Base-by-base conservation (phyloP, 2,329 filamentous ascomycete genomes). In the Pseudocercospora macadamiae region DNA sequence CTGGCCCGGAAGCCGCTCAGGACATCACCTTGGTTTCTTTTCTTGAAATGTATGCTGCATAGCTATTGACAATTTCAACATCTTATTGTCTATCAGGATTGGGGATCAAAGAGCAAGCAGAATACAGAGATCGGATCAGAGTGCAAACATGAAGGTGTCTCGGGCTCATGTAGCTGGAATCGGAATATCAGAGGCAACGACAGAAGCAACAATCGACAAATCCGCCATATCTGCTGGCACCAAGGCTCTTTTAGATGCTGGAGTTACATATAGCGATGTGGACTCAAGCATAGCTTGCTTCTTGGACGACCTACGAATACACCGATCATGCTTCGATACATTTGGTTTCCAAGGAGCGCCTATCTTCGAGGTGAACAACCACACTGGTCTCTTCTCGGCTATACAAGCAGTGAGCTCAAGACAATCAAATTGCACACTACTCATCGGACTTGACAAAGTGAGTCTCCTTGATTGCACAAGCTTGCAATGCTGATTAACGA, bases 181-280 rank as follows among this genome's bases (percentile, higher is more conserved):
- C 32, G 65, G 64, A 9, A 19, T 60, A 12, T 59, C 66, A 51
- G 47, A 58, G n/a, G 28, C 32, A 25, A 25, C 55, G 34, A 47
- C 30, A 16, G 49, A 32, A 5, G 32, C 47, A 16, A 44, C 8
- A 34, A 26, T 23, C 28, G 44, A 53, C 12, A 56, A 56, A 12
- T 36, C 44, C 42, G 61, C 62, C 4, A 45, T 67, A 14, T 63
- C 63, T 42, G 64, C 68, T 16, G 61, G 54, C 12, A 65, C 66
- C 3, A 68, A 68, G 57, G 68, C 68, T 23, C 45, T 70, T 42
- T 45, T 70, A 12, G 68, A 70, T 54, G 67, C 67, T 12, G 67
- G 68, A 9, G 32, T 68, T 14, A 65, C 65, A 18, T 70, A 68
- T 58, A 60, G 55, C 37, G 59, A 69, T 57, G 57, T 69, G 10